phyloP scores from a whole-genome alignment of 495 filamentous ascomycete species.

The Penicillium riverlandense region DNA sequence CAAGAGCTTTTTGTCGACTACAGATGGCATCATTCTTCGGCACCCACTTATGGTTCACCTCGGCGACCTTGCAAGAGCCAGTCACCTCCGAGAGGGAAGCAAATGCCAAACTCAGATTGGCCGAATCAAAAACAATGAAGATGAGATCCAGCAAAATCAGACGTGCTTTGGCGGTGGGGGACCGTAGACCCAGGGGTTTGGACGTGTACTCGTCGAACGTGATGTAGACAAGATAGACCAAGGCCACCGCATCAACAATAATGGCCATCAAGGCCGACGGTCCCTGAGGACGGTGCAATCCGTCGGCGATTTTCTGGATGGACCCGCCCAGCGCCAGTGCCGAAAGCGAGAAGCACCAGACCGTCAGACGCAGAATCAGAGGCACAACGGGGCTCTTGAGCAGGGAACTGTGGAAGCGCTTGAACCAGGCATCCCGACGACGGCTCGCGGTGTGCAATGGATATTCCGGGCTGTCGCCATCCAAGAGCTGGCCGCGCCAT shows the following conservation, averaged over 20 bases:
- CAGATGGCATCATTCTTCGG: conserved; percentile 50
- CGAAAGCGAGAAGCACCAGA: conserved; percentile 72
- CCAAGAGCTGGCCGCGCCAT: conserved; percentile 42
- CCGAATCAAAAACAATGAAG: conserved; percentile 94
- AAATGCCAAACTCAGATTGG: conserved; percentile 85
- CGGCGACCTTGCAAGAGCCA: conserved; percentile 47
- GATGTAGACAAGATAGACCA: conserved; percentile 87
- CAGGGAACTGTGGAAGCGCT: conserved; percentile 48
- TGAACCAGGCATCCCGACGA: conserved; percentile 47
- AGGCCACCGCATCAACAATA: conserved; percentile 78
- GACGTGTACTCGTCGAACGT: conserved; percentile 94
- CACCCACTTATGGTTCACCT: conserved; percentile 29
- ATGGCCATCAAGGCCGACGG: conserved; percentile 85
- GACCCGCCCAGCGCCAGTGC: conserved; percentile 74
- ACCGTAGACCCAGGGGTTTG: conserved; percentile 82
- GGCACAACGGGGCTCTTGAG: conserved; percentile 81
- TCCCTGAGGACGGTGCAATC: conserved; percentile 43
- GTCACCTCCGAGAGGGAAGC: conserved; percentile 68
- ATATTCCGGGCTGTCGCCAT: conserved; percentile 40
- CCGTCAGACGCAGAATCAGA: conserved; percentile 70
- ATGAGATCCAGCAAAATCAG: conserved; percentile 86
- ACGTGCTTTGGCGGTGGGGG: conserved; percentile 73
- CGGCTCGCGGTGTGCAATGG: conserved; percentile 26
- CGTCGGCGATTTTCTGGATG: conserved; percentile 57
- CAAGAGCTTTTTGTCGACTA: conserved; percentile 65